Conservation (phyloP, 2,329 filamentous ascomycete genomes). For the Venturia aucupariae region DNA sequence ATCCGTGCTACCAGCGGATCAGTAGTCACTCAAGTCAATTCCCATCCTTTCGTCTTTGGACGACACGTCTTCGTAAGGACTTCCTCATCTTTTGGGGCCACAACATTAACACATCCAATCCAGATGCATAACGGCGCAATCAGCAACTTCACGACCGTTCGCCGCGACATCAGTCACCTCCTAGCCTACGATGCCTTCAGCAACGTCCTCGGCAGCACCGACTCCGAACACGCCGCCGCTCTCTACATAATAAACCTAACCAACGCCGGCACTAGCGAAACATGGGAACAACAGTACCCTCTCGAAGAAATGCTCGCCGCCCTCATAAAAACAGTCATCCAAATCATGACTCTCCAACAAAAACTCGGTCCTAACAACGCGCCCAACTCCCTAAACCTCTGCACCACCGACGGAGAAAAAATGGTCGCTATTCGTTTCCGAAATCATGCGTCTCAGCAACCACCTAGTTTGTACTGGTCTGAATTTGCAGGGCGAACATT, state of each 20-base stretch:
- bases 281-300: conserved; percentile 36
- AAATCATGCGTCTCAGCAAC: conserved; percentile 43
- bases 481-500: conserved; percentile 42
- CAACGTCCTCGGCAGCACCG: conserved; percentile 42
- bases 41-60: conserved; percentile 47
- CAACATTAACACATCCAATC: neutral
- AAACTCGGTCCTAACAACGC: conserved; percentile 31
- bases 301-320: conserved; percentile 36
- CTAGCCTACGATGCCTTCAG: conserved; percentile 40
- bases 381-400: conserved; percentile 45
- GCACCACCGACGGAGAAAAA: conserved; percentile 40
- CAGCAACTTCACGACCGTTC: conserved; percentile 37
- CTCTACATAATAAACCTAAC: conserved; percentile 41
- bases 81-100: neutral
- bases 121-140: conserved; percentile 47
- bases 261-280: conserved; percentile 25
- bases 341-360: conserved; percentile 39
- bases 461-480: conserved; percentile 43
- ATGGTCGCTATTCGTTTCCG: conserved; percentile 44
- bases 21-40: conserved; percentile 39
- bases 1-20: conserved; percentile 43
- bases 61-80: conserved; percentile 34
- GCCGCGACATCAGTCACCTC: conserved; percentile 36
- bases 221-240: conserved; percentile 44
- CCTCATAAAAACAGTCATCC: conserved; percentile 37